Evolutionary conservation across 73 alveolate species (phyloP).

Genomic region (Effrenium voratum): DNA sequence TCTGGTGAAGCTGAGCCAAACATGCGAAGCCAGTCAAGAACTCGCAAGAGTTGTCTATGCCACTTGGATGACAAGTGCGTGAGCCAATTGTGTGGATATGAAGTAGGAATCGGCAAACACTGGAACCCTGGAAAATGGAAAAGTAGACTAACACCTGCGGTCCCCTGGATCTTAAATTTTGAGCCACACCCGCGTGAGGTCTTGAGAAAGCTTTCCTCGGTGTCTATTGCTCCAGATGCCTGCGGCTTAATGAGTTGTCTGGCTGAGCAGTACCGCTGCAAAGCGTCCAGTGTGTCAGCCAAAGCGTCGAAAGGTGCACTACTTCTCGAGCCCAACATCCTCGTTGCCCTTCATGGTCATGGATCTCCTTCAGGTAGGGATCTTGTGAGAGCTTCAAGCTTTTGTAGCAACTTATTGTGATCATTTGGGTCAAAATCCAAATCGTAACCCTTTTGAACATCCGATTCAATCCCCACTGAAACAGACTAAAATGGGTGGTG

Average conservation of each 20-base stretch:
- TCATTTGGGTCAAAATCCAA: no score
- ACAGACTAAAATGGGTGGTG: no score
- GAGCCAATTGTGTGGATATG: neutral
- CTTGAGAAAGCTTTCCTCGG: neutral
- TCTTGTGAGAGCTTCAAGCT: no score
- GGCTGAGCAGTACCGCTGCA: neutral
- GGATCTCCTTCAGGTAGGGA: slow-evolving; percentile 52
- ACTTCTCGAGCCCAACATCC: slow-evolving; percentile 70
- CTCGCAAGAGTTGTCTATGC: slow-evolving; percentile 70
- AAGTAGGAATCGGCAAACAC: neutral
- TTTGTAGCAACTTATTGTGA: no score
- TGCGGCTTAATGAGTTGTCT: neutral
- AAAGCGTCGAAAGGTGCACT: slow-evolving; percentile 74
- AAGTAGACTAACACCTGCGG: no score
- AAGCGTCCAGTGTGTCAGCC: neutral
- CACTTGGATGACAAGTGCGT: neutral
- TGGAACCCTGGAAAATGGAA: no score
- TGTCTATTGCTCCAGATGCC: slow-evolving; percentile 55
- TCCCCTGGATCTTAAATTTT: neutral
- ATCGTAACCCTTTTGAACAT: no score
- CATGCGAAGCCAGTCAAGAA: slow-evolving; percentile 56
- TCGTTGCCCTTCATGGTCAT: slow-evolving; percentile 82
- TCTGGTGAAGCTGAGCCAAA: slow-evolving; percentile 48
- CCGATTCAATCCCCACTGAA: no score
- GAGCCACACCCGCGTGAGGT: neutral